Evolutionary conservation across 768 basidiomycete species (phyloP), one percentile per base, ranked within the genome.

Genomic region (Gymnopilus junonius): DNA sequence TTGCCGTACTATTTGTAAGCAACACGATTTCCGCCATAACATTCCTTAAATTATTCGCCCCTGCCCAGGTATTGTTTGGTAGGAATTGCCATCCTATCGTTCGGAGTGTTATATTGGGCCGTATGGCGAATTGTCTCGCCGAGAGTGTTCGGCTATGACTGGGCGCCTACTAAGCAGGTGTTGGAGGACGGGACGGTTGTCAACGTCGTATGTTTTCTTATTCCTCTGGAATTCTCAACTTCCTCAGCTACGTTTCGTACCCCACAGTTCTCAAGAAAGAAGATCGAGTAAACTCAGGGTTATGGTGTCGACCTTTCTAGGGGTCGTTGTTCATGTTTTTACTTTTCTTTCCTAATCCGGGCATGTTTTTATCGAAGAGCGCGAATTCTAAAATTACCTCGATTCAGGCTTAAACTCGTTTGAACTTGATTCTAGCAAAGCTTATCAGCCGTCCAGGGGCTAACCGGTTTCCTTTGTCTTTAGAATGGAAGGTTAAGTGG

Each of bases 1-100:
- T 67, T 88, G 40, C 85, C 87, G 1, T 87, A 87, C 61, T 87
- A 87, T 68, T 66, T 86, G 80, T 82, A 62, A 81, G 80, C 78
- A 51, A 14, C 21, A 66, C 62, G n/a, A 8, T 4, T 43, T 6
- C 0, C 34, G n/a, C 21, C 12, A 20, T 10, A 8, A 23, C 14
- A 5, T 31, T 3, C 8, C 11, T 2, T 35, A 6, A 27, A 15
- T 4, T 20, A 35, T 1, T 14, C 20, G 11, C 39, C 2, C 31
- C 2, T 32, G 2, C n/a, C n/a, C 25, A 84, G 83, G 59, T 86
- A 86, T 66, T 83, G 83, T 64, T 75, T 85, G 7, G 82, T 87
- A 2, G 85, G 83, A 0, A 86, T 86, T 56, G 81, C 67, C 0
- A 73, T 87, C 58, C 73, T 86, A 74, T 46, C 77, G 2, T 12